Evolutionary conservation across 2,329 filamentous ascomycete genomes (phyloP).

Genomic region (Verticillium dahliae): DNA sequence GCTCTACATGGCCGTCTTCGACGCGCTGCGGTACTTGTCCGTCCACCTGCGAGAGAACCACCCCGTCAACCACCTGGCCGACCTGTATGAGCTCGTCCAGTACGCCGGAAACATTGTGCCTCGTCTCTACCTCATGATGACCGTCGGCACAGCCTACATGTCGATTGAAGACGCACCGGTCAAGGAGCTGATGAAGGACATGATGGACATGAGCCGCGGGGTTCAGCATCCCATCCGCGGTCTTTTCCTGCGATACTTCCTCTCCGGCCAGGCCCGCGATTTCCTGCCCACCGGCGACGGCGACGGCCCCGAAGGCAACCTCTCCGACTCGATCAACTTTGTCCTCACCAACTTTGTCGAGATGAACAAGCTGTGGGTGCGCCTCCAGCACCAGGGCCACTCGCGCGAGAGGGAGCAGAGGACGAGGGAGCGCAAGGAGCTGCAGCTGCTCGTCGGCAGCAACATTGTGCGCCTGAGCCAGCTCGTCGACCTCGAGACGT

Average conservation of each 20-base stretch:
- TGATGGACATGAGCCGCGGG: conserved; percentile 99
- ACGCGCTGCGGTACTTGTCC: conserved; percentile 91
- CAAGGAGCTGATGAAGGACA: conserved; percentile 99
- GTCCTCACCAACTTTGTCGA: conserved; percentile 98
- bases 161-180: conserved; percentile 95
- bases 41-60: conserved; percentile 96
- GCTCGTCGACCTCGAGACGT: conserved; percentile 87
- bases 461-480: conserved; percentile 94
- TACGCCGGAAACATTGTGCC: conserved; percentile 98
- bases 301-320: conserved; percentile 89
- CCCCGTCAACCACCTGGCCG: conserved; percentile 94
- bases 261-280: conserved; percentile 91
- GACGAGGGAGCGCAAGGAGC: conserved; percentile 88
- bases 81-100: conserved; percentile 95
- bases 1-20: conserved; percentile 98
- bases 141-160: conserved; percentile 98
- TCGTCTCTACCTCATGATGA: conserved; percentile 96
- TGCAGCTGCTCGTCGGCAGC: conserved; percentile 92
- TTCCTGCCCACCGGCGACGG: conserved; percentile 73
- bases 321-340: conserved; percentile 97
- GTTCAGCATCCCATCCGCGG: conserved; percentile 96
- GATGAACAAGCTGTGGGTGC: conserved; percentile 99
- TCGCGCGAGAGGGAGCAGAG: conserved; percentile 90
- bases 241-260: conserved; percentile 90
- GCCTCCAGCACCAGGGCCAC: conserved; percentile 93